Percentiles rank a stretch among this genome's conserved stretches.
Conservation (phyloP, 1,139 yeast species). For the Blastobotrys aristatus region DNA sequence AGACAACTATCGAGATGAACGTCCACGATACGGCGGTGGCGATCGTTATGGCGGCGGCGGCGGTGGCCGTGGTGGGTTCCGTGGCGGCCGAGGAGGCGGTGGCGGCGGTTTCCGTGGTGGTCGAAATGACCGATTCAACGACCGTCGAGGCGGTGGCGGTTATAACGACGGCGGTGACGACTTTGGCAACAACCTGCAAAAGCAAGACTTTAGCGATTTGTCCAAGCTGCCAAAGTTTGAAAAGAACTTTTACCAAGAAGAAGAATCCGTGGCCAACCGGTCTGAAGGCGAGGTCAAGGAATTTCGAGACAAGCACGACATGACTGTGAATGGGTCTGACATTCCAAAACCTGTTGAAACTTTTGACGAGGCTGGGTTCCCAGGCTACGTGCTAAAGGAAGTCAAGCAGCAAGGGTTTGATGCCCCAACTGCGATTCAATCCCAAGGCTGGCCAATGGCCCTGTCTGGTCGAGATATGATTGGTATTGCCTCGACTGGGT, state of each 20-base stretch:
- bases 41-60: conserved; percentile 13
- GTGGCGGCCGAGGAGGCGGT: conserved; percentile 14
- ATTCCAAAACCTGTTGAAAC: conserved; percentile 92
- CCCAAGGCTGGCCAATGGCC: conserved; percentile 99
- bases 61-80: conserved; percentile 12
- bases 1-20: conserved; percentile 25
- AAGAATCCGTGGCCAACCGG: conserved; percentile 70
- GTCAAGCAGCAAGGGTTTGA: conserved; percentile 91
- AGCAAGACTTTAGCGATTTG: conserved; percentile 72
- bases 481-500: conserved; percentile 93
- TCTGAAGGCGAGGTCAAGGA: conserved; percentile 62
- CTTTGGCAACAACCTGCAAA: conserved; percentile 47
- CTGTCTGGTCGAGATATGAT: conserved; percentile 77
- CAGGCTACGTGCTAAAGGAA: conserved; percentile 84
- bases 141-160: conserved; percentile 41
- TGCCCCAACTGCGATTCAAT: conserved; percentile 91
- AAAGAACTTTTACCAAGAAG: conserved; percentile 89
- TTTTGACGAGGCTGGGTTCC: conserved; percentile 97
- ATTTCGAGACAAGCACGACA: conserved; percentile 79
- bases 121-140: conserved; percentile 19
- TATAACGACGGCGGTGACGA: conserved; percentile 37
- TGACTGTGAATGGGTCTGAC: conserved; percentile 77
- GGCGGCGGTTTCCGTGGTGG: conserved; percentile 27
- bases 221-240: conserved; percentile 81
- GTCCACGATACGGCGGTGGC: conserved; percentile 12